Evolutionary conservation across 306 rosid genomes (phyloP).

Genomic region (Hippophae rhamnoides): DNA sequence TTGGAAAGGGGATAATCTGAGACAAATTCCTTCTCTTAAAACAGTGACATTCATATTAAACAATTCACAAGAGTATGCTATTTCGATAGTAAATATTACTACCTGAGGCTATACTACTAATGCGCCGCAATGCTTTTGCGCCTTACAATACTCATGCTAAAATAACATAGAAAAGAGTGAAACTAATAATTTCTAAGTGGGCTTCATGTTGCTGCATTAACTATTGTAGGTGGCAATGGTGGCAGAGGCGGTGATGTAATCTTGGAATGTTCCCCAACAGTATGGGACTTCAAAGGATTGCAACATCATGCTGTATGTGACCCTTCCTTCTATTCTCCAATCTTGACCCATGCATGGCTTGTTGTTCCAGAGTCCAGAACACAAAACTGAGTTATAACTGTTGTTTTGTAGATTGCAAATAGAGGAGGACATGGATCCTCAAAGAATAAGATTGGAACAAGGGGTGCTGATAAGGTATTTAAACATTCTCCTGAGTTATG

Average conservation of each 20-base stretch:
- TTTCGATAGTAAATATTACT: too few species aligned
- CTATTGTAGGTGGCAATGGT: constrained; percentile 72
- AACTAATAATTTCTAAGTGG: too few species aligned
- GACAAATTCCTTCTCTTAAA: too few species aligned
- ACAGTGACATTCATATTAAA: too few species aligned
- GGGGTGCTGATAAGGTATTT: constrained; percentile 69
- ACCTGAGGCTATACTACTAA: too few species aligned
- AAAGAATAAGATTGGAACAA: constrained; percentile 76
- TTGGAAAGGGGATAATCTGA: too few species aligned
- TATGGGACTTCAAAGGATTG: constrained; percentile 91
- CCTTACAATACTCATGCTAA: too few species aligned
- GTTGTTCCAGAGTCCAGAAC: constrained; percentile 1
- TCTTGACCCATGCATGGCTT: constrained; percentile 13
- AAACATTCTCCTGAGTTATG: constrained; percentile 1
- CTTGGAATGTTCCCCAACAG: constrained; percentile 63
- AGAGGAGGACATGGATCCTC: constrained; percentile 78
- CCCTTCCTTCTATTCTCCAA: constrained; percentile 11
- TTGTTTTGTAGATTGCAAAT: constrained; percentile 47
- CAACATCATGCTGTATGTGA: constrained; percentile 65
- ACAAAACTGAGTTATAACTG: constrained; percentile 17
- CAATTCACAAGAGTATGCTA: too few species aligned
- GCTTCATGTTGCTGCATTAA: background rate
- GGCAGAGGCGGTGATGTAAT: constrained; percentile 91
- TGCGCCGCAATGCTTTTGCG: too few species aligned
- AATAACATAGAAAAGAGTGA: too few species aligned